Evolutionary conservation across 345 rosid species (phyloP).

Genomic region (Toxicodendron radicans): DNA sequence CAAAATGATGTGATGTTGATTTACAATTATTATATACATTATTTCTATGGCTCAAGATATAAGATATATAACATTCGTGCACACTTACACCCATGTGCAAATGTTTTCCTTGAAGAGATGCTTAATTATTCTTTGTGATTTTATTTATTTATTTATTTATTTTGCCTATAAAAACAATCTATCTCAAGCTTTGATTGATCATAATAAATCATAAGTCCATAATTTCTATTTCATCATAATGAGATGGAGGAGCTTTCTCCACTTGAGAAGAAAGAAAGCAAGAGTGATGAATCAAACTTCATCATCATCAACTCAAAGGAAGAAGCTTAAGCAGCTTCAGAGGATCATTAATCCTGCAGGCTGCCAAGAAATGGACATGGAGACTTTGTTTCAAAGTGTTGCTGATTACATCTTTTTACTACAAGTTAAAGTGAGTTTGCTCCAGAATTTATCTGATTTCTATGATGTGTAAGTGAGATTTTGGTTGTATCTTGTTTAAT

Average conservation of each 20-base stretch:
- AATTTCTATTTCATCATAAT: conserved; percentile 3
- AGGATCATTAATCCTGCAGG: conserved; percentile 2
- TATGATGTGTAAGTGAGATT: conserved; percentile 16
- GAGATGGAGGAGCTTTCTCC: conserved; percentile 12
- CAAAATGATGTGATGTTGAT: too few relatives aligned
- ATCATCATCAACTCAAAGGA: neutral
- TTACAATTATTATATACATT: too few relatives aligned
- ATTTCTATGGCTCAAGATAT: too few relatives aligned
- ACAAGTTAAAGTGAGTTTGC: conserved; percentile 27
- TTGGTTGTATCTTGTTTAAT: too few relatives aligned
- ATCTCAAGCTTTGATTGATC: neutral
- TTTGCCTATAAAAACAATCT: conserved; percentile 5
- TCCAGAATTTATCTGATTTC: conserved; percentile 16
- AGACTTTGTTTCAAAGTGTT: conserved; percentile 21
- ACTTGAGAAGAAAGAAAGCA: conserved; percentile 15
- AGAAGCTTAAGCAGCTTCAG: conserved; percentile 24
- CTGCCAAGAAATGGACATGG: conserved; percentile 13
- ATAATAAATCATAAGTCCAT: neutral
- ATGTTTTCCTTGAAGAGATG: neutral
- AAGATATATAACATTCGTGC: neutral
- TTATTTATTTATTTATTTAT: too few relatives aligned
- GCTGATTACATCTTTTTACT: conserved; percentile 19
- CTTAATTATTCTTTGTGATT: too few relatives aligned
- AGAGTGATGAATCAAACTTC: conserved; percentile 7
- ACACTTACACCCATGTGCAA: neutral